phyloP scores from a whole-genome alignment of 139 green algal species.

The Astrephomene gubernaculifera region DNA sequence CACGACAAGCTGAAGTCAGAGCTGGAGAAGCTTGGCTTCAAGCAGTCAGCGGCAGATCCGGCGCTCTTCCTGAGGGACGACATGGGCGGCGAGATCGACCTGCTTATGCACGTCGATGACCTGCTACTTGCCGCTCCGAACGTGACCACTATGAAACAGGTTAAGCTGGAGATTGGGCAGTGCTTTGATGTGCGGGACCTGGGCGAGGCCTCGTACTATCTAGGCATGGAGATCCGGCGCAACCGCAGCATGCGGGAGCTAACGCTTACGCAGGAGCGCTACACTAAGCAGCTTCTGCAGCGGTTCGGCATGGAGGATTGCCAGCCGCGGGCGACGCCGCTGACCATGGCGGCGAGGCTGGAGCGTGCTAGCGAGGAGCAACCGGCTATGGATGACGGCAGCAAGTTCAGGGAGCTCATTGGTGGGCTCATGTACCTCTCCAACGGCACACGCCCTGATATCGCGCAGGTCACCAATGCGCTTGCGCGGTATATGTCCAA shows the following conservation, averaged over 20 bases:
- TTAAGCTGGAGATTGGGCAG: too few species aligned
- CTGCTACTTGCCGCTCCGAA: not conserved
- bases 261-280: too few species aligned
- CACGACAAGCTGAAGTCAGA: constrained; percentile 32
- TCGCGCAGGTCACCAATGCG: not conserved
- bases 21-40: constrained; percentile 44
- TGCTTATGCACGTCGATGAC: constrained; percentile 51
- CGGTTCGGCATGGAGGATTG: not conserved
- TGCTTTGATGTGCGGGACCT: too few species aligned
- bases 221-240: too few species aligned
- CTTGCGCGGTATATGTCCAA: not conserved
- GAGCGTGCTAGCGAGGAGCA: too few species aligned
- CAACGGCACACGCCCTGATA: not conserved
- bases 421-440: not conserved
- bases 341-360: not conserved
- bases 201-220: too few species aligned
- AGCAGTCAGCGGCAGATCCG: constrained; percentile 40
- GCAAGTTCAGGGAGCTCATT: not conserved
- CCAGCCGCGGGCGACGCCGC: not conserved
- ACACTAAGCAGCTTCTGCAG: not conserved
- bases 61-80: constrained; percentile 33
- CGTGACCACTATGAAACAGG: too few species aligned
- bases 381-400: not conserved
- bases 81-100: not conserved
- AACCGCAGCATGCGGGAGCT: too few species aligned